Evolutionary conservation across 106 monocot genomes (phyloP), one percentile per base, ranked within the genome.

Genomic region (Dioscorea dumetorum): DNA sequence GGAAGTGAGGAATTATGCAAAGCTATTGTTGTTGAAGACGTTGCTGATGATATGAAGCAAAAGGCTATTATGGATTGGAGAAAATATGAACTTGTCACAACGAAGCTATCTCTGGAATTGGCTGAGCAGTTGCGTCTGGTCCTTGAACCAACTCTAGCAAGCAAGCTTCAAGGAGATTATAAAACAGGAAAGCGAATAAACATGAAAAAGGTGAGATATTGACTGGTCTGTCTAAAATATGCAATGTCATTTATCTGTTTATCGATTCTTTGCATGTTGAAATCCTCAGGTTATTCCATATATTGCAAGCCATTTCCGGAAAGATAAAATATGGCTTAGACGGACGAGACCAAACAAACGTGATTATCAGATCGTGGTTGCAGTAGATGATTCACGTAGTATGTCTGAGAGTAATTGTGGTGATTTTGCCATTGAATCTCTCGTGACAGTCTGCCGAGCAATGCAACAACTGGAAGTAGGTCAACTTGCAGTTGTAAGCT

Each of bases 401-500:
- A 95, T 95, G 95, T 88, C 91, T 41, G 95, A 95, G 72, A 80
- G 80, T 79, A 70, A 73, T 54, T 88, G 83, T 67, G 84, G 86
- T n/a, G 78, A 62, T 67, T 60, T 80, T 53, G 95, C 95, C 18
- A 66, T 88, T 19, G 88, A 97, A 68, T 81, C 95, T 67, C 77
- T 97, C 52, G 83, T 91, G 11, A 82, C 88, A 0, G 84, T 97
- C 19, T 97, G 95, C 52, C 77, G 95, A 35, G 95, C 95, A 33
- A 91, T 97, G 95, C 84, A 91, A 66, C 91, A 86, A 58, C 79
- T 95, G 23, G 95, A 95, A 77, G 88, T 91, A 41, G 95, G 95
- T 16, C 95, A 91, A 54, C 80, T 91, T 49, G 88, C 95, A 14
- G 91, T 97, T 73, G 79, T 88, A 28, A 86, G 88, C 58, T 97